Evolutionary conservation across 2,329 filamentous ascomycete genomes (phyloP), one percentile per base, ranked within the genome.

Genomic region (Diaporthe sp.): DNA sequence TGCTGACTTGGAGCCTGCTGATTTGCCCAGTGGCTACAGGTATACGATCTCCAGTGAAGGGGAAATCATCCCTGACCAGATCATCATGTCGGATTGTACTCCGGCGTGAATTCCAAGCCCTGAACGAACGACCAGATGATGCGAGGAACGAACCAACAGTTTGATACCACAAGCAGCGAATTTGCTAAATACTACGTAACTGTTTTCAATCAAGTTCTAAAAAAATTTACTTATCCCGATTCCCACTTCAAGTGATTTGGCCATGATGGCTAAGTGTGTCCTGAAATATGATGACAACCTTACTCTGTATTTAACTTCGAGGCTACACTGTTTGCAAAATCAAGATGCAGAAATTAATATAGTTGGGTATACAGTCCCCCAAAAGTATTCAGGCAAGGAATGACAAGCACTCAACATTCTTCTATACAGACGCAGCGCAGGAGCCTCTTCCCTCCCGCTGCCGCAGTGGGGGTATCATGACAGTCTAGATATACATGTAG

Each of bases 391-490:
- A 53, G 34, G 65, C 31, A 55, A 55, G 4, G 17, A 51, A 39
- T 25, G 44, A 68, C 44, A 68, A 39, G 49, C n/a, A 70, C 65
- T 55, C 25, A 42, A 42, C 49, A 25, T 42, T 55, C n/a, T 55
- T 70, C 65, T 70, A 70, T 55, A 55, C 65, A 70, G 34, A 53
- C 49, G 55, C 65, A 55, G 65, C 65, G 37, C 49, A 70, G 65
- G 65, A 70, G 65, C n/a, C 65, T 68, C 62, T 68, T 53, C 65
- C 65, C 65, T 55, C 49, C 65, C 49, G 65, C 65, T 70, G 49
- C 65, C n/a, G 65, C 65, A 68, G 65, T 39, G 65, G 65, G 62
- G 65, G 65, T 70, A 70, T 70, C 65, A 70, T 70, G 65, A 68
- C 65, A 70, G 37, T 70, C 65, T 55, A 70, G 49, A 67, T 44